Evolutionary conservation across 192 early-diverging fungal genomes (phyloP).

Genomic region (Helicostylum pulchrum): DNA sequence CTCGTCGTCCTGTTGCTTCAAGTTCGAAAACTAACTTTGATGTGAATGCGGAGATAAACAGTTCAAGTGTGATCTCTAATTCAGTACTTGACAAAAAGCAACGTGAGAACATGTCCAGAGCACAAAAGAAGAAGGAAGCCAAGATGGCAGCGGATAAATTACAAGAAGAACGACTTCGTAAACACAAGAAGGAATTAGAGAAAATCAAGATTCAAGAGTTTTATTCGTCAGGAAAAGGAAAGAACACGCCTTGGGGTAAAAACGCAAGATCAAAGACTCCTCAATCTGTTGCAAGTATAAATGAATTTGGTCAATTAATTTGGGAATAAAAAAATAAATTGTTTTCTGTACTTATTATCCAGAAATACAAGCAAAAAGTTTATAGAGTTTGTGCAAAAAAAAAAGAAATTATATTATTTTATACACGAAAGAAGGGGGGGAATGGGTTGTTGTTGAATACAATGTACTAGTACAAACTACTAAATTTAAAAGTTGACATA

Average conservation of each 20-base stretch:
- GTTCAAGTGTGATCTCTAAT: neutral
- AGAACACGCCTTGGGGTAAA: slow-evolving; percentile 40
- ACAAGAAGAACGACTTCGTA: slow-evolving; percentile 54
- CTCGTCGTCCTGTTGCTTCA: neutral
- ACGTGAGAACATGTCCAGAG: slow-evolving; percentile 55
- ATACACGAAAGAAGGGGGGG: neutral
- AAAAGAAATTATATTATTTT: neutral
- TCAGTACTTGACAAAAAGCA: slow-evolving; percentile 52
- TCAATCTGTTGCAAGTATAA: slow-evolving; percentile 26
- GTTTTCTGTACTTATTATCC: too few relatives aligned
- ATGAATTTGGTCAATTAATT: slow-evolving; percentile 40
- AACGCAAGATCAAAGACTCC: slow-evolving; percentile 30
- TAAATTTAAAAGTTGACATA: slow-evolving; percentile 28
- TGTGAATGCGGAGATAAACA: neutral
- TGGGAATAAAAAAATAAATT: slow-evolving; percentile 36
- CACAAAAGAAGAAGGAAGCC: slow-evolving; percentile 53
- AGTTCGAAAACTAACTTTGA: too few relatives aligned
- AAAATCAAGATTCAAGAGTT: slow-evolving; percentile 43
- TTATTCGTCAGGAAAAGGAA: slow-evolving; percentile 36
- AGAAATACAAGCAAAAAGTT: too few relatives aligned
- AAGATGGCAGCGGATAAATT: slow-evolving; percentile 43
- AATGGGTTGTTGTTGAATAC: too few relatives aligned
- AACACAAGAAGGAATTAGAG: slow-evolving; percentile 53
- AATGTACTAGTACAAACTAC: neutral
- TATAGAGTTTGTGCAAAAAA: neutral